Percentiles rank a stretch among this genome's conserved stretches.
phyloP scores from a whole-genome alignment of 352 stramenopile genomes.

The Saprolegnia parasitica region DNA sequence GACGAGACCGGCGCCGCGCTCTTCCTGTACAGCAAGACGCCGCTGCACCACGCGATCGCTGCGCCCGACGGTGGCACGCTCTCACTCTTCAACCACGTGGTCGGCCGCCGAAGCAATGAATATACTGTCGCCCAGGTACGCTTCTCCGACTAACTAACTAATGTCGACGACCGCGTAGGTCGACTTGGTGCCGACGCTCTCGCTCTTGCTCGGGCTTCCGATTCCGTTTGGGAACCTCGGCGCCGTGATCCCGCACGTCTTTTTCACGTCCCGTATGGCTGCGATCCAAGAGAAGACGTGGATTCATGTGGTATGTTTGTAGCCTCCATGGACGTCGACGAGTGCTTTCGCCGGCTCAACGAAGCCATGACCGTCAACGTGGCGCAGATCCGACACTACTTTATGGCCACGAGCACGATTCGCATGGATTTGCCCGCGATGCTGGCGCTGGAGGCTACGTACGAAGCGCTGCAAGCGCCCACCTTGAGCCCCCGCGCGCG shows the following conservation, averaged over 20 bases:
- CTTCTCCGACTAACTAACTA: constrained; percentile 33
- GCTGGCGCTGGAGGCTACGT: constrained; percentile 45
- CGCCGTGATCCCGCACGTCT: constrained; percentile 88
- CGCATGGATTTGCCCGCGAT: constrained; percentile 28
- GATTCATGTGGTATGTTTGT: not conserved
- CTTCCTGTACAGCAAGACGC: constrained; percentile 85
- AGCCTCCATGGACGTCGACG: not conserved
- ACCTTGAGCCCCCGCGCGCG: not conserved
- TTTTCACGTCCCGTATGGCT: constrained; percentile 40
- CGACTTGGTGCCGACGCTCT: constrained; percentile 95
- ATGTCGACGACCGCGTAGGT: constrained; percentile 84
- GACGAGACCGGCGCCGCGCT: constrained; percentile 95
- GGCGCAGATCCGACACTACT: constrained; percentile 75
- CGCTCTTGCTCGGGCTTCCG: constrained; percentile 89
- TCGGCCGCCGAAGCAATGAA: not conserved
- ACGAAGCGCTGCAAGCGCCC: constrained; percentile 35
- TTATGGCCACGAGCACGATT: constrained; percentile 35
- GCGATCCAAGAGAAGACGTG: not conserved
- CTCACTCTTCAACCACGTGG: not conserved
- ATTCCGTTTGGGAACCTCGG: constrained; percentile 96
- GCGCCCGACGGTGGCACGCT: not conserved
- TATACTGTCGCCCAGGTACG: constrained; percentile 15
- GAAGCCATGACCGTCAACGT: constrained; percentile 76
- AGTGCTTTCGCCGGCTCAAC: constrained; percentile 49
- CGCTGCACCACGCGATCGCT: constrained; percentile 25